Conservation (phyloP, 192 early-diverging fungal species). For the Coemansia sp. region DNA sequence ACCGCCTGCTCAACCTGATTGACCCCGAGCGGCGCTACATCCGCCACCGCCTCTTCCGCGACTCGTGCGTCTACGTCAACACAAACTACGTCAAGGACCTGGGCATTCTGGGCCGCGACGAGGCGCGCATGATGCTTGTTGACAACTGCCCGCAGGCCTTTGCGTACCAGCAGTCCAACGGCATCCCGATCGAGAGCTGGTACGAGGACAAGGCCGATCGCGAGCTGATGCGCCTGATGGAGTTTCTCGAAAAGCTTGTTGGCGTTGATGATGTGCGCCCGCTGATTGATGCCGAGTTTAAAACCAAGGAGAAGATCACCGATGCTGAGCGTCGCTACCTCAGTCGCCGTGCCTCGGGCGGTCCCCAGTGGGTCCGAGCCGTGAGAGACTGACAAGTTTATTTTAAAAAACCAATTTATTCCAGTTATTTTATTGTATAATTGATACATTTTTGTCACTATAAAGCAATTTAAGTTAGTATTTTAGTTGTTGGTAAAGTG, state of each 20-base stretch:
- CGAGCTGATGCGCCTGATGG: conserved; percentile 61
- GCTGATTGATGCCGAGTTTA: conserved; percentile 56
- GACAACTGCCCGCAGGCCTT: conserved; percentile 77
- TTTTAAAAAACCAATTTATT: no score
- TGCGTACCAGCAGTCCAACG: conserved; percentile 71
- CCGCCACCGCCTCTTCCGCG: conserved; percentile 67
- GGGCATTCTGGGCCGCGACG: conserved; percentile 64
- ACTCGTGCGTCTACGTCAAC: conserved; percentile 63
- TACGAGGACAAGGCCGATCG: conserved; percentile 66
- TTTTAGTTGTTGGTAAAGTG: no score
- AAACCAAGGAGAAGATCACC: conserved; percentile 42
- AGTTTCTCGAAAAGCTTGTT: conserved; percentile 59
- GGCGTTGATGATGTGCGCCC: conserved; percentile 70
- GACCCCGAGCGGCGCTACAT: conserved; percentile 63
- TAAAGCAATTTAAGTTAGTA: no score
- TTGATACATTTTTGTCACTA: no score
- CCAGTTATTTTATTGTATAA: no score
- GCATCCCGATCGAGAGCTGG: conserved; percentile 72
- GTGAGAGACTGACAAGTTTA: no score
- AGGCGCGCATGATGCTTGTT: conserved; percentile 61
- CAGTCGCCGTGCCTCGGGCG: neutral
- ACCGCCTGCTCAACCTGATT: conserved; percentile 59
- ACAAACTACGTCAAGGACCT: conserved; percentile 75
- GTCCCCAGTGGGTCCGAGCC: no score
- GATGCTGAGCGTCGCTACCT: conserved; percentile 41